These are phyloP conservation scores for Boletus bicolor DNA, from an alignment of 768 basidiomycete species.

Conservation along the genomic window DNA sequence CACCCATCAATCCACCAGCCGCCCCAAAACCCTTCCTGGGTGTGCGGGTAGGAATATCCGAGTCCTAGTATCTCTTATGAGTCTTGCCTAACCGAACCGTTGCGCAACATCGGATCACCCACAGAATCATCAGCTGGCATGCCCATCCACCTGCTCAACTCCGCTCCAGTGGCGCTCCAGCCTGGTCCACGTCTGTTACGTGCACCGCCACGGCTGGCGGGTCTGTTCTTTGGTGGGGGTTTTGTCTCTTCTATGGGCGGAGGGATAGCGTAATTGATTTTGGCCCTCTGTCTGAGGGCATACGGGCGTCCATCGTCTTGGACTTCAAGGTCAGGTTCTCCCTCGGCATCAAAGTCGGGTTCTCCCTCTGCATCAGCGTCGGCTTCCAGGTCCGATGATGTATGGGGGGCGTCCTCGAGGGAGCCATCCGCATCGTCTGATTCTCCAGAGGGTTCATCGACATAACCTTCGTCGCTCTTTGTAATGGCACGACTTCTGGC, in stretches of 20 bases:
- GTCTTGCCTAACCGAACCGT: background rate
- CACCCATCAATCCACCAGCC: slow-evolving; percentile 50
- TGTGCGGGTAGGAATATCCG: slow-evolving; percentile 63
- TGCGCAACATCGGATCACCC: slow-evolving; percentile 13
- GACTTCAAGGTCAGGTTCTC: slow-evolving; percentile 37
- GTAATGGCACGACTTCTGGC: slow-evolving; percentile 24
- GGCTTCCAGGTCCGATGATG: slow-evolving; percentile 36
- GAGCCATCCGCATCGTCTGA: slow-evolving; percentile 59
- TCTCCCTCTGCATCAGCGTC: slow-evolving; percentile 39
- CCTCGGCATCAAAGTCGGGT: slow-evolving; percentile 38
- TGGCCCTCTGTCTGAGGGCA: slow-evolving; percentile 56
- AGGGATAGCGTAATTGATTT: slow-evolving; percentile 77
- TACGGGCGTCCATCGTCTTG: slow-evolving; percentile 47
- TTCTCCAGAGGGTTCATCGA: slow-evolving; percentile 45
- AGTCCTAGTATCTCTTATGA: slow-evolving; percentile 48
- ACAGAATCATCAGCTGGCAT: slow-evolving; percentile 70
- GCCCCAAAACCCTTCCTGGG: slow-evolving; percentile 65
- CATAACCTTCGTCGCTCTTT: slow-evolving; percentile 52
- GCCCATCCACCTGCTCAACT: slow-evolving; percentile 76
- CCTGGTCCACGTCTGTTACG: slow-evolving; percentile 52
- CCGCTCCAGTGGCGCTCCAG: slow-evolving; percentile 78
- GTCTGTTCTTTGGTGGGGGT: slow-evolving; percentile 37
- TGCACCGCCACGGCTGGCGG: slow-evolving; percentile 36
- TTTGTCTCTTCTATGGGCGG: slow-evolving; percentile 74
- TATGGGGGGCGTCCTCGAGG: slow-evolving; percentile 50